Evolutionary conservation across 2,329 filamentous ascomycete genomes (phyloP).

Genomic region (Didymella keratinophila): DNA sequence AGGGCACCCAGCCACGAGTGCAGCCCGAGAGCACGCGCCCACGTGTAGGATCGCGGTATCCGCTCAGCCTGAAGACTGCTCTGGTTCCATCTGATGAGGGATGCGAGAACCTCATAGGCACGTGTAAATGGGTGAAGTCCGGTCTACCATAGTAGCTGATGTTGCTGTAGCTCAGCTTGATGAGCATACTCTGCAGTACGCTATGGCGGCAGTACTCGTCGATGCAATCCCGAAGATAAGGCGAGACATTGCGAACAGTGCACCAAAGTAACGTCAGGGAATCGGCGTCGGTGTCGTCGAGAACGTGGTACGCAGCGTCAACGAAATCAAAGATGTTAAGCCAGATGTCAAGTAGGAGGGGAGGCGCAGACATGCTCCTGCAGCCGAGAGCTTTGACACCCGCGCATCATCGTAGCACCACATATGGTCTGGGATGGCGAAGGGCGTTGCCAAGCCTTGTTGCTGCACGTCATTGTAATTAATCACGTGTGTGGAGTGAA

Average conservation of each 20-base stretch:
- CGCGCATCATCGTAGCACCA: constrained; percentile 11
- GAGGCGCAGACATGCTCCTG: constrained; percentile 12
- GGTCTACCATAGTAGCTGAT: constrained; percentile 24
- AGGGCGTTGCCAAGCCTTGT: constrained; percentile 18
- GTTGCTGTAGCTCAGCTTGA: constrained; percentile 31
- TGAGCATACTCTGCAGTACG: constrained; percentile 21
- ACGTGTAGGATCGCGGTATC: constrained; percentile 4
- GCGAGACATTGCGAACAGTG: constrained; percentile 28
- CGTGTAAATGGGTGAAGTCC: constrained; percentile 20
- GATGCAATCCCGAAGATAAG: constrained; percentile 24
- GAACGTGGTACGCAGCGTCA: constrained; percentile 1
- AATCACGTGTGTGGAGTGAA: constrained; percentile 22
- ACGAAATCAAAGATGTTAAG: constrained; percentile 28
- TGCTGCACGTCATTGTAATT: constrained; percentile 10
- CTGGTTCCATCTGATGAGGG: constrained; percentile 17
- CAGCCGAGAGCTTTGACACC: constrained; percentile 1
- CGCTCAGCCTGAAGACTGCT: constrained; percentile 23
- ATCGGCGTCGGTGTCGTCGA: constrained; percentile 16
- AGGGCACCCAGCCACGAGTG: constrained; percentile 31
- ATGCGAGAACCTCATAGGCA: constrained; percentile 30
- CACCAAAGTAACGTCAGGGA: constrained; percentile 28
- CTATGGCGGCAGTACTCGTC: constrained; percentile 29
- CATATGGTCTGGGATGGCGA: constrained; percentile 10
- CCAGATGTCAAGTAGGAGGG: constrained; percentile 30
- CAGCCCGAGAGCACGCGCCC: constrained; percentile 13